A percentile compares a stretch with the other conserved stretches of the same genome.
These are phyloP conservation scores for Aspergillus glaucus DNA, from an alignment of 2,329 filamentous ascomycete species.

Conservation along the genomic window DNA sequence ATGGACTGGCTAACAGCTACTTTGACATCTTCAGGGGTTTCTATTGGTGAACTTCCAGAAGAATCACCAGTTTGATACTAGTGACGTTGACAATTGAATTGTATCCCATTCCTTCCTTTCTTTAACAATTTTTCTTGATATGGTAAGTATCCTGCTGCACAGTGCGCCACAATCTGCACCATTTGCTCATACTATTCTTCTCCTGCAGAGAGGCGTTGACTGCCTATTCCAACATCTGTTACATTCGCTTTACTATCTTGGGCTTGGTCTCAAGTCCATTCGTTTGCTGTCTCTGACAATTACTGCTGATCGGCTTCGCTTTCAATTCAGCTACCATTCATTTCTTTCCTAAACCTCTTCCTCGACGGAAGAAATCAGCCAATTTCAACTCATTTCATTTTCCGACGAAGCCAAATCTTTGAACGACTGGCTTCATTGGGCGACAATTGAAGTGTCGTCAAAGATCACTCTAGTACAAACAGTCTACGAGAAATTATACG, in stretches of 20 bases:
- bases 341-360: conserved; percentile 2
- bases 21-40: conserved; percentile 9
- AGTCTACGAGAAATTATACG: background rate
- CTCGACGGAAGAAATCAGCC: conserved; percentile 1
- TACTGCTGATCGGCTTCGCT: background rate
- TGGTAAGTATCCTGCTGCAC: conserved; percentile 13
- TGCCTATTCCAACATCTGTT: conserved; percentile 20
- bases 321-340: conserved; percentile 4
- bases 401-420: no score
- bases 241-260: conserved; percentile 9
- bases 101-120: conserved; percentile 13
- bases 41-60: conserved; percentile 7
- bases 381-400: conserved; percentile 3
- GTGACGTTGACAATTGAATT: conserved; percentile 10
- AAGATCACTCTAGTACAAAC: conserved; percentile 1
- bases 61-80: conserved; percentile 23
- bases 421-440: background rate
- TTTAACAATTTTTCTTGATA: conserved; percentile 6
- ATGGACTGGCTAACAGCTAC: conserved; percentile 6
- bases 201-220: conserved; percentile 24
- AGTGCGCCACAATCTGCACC: background rate
- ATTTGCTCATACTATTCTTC: conserved; percentile 1
- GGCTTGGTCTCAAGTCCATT: conserved; percentile 15
- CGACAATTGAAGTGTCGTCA: background rate
- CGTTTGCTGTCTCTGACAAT: conserved; percentile 4